A percentile compares a stretch with the other conserved stretches of the same genome.
These are phyloP conservation scores for Daedaleopsis nitida DNA, from an alignment of 768 basidiomycete genomes.

Conservation along the genomic window DNA sequence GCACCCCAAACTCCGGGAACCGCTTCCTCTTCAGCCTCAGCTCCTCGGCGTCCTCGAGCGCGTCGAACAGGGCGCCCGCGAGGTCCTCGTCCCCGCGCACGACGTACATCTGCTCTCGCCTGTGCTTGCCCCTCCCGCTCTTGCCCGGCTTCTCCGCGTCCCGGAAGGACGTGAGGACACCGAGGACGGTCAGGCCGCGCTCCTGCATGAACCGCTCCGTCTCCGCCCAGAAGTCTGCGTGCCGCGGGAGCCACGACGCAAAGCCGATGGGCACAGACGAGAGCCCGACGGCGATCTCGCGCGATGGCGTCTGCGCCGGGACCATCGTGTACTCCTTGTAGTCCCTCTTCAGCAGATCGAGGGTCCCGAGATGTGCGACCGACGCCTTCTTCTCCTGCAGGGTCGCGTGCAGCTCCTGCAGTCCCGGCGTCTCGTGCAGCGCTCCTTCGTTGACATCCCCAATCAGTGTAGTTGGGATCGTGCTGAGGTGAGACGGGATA, in stretches of 20 bases:
- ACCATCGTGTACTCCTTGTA: slow-evolving; percentile 83
- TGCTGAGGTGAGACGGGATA: not conserved
- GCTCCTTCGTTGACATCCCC: slow-evolving; percentile 20
- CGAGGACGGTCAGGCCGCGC: slow-evolving; percentile 65
- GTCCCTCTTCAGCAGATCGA: slow-evolving; percentile 89
- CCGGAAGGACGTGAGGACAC: slow-evolving; percentile 77
- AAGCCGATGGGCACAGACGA: slow-evolving; percentile 80
- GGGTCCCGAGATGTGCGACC: slow-evolving; percentile 64
- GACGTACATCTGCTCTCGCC: slow-evolving; percentile 69
- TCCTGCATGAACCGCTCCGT: slow-evolving; percentile 65
- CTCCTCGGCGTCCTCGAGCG: slow-evolving; percentile 57
- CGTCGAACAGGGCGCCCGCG: slow-evolving; percentile 52
- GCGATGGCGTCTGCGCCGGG: slow-evolving; percentile 43
- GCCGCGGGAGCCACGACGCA: slow-evolving; percentile 53
- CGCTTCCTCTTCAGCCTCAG: slow-evolving; percentile 50
- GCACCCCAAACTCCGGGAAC: slow-evolving; percentile 24
- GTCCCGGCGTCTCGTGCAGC: slow-evolving; percentile 41
- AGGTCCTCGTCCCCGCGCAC: slow-evolving; percentile 48
- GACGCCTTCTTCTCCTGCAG: slow-evolving; percentile 64
- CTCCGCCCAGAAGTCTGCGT: slow-evolving; percentile 39
- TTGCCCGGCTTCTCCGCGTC: slow-evolving; percentile 43
- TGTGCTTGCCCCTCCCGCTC: slow-evolving; percentile 56
- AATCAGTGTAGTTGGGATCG: slow-evolving; percentile 9
- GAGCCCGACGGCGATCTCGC: slow-evolving; percentile 66
- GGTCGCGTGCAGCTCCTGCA: slow-evolving; percentile 50